These are phyloP conservation scores for Anethum foeniculum DNA, from an alignment of 140 eudicot species.

Conservation along the genomic window DNA sequence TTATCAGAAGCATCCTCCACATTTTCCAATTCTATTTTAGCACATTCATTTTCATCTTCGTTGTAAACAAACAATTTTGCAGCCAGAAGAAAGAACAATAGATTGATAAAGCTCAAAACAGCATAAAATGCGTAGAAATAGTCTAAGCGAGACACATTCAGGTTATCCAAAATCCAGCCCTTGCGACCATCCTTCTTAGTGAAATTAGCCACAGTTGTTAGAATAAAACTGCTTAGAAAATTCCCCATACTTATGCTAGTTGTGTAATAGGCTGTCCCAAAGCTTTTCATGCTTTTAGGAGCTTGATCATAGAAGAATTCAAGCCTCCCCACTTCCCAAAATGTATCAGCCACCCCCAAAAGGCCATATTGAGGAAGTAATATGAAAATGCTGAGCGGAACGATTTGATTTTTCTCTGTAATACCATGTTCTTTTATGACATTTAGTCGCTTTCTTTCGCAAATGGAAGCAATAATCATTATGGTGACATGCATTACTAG, in stretches of 20 bases:
- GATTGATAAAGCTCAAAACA: constrained; percentile 39
- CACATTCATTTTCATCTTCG: constrained; percentile 15
- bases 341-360: constrained; percentile 50
- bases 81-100: constrained; percentile 38
- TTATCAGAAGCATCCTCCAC: background rate
- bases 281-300: constrained; percentile 67
- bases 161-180: constrained; percentile 61
- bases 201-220: constrained; percentile 46
- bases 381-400: constrained; percentile 52
- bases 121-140: constrained; percentile 54
- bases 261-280: constrained; percentile 48
- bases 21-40: background rate
- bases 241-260: constrained; percentile 53
- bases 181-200: constrained; percentile 40
- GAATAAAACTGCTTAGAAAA: constrained; percentile 52
- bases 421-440: constrained; percentile 32
- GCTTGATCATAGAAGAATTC: constrained; percentile 75
- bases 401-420: constrained; percentile 20
- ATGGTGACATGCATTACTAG: constrained; percentile 30
- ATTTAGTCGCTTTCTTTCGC: constrained; percentile 26
- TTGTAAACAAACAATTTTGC: constrained; percentile 39
- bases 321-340: constrained; percentile 50
- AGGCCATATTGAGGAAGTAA: constrained; percentile 54
- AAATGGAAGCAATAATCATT: constrained; percentile 31
- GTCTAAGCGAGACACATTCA: constrained; percentile 50